Percentiles rank a stretch among this genome's conserved stretches.
phyloP scores from a whole-genome alignment of 2,329 filamentous ascomycete genomes.

The Diaporthe sp. region DNA sequence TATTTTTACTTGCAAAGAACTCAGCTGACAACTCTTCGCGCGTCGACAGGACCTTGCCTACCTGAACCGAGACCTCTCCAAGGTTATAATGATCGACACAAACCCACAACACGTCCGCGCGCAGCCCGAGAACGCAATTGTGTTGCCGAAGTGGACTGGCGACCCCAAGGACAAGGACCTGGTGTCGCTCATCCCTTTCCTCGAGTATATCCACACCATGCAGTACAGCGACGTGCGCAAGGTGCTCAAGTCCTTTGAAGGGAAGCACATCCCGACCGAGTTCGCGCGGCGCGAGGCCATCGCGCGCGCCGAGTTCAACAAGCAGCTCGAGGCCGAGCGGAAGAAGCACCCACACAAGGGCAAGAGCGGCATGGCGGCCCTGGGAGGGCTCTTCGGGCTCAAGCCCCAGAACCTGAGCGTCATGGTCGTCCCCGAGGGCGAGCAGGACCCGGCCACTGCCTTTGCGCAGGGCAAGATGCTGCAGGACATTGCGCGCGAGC shows the following conservation, averaged over 20 bases:
- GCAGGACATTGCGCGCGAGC: constrained; percentile 92
- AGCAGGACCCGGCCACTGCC: constrained; percentile 80
- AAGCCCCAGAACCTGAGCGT: constrained; percentile 77
- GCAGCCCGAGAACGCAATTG: constrained; percentile 96
- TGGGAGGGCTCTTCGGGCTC: constrained; percentile 82
- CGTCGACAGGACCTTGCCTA: constrained; percentile 87
- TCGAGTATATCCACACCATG: constrained; percentile 97
- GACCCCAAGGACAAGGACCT: constrained; percentile 87
- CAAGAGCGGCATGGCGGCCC: constrained; percentile 72
- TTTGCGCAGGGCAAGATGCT: constrained; percentile 96
- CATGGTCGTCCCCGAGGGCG: constrained; percentile 73
- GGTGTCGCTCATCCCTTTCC: constrained; percentile 91
- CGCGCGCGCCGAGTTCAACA: constrained; percentile 86
- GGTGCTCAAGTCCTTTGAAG: constrained; percentile 89
- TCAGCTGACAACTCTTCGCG: constrained; percentile 40
- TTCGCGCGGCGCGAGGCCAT: constrained; percentile 90
- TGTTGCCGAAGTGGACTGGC: constrained; percentile 91
- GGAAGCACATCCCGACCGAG: constrained; percentile 89
- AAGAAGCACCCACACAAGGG: constrained; percentile 69
- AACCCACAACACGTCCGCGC: constrained; percentile 84
- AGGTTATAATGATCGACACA: constrained; percentile 95
- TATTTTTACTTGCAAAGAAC: background rate
- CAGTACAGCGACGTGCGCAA: constrained; percentile 88
- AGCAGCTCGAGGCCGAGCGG: constrained; percentile 78
- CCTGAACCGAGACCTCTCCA: constrained; percentile 94